phyloP scores from a whole-genome alignment of 768 basidiomycete genomes.

The Rhodotorula kratochvilovae region DNA sequence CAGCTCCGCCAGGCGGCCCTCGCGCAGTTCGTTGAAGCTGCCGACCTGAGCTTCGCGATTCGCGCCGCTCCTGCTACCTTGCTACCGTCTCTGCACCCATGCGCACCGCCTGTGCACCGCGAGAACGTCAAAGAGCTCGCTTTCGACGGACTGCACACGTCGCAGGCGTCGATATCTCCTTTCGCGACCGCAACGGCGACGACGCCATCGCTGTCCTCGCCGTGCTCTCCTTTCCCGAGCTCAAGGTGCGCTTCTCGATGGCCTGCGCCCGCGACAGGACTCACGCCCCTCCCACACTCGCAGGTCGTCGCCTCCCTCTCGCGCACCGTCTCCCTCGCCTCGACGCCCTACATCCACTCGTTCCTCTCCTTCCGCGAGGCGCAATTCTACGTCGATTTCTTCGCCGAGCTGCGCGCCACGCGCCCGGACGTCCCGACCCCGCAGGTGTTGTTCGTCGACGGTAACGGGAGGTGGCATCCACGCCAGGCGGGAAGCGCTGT shows the following conservation, averaged over 20 bases:
- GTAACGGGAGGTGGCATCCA: slow-evolving; percentile 45
- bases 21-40: neutral
- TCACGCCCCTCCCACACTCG: neutral
- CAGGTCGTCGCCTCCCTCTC: slow-evolving; percentile 40
- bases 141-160: slow-evolving; percentile 33
- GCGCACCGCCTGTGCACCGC: neutral
- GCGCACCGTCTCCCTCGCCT: slow-evolving; percentile 20
- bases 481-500: slow-evolving; percentile 44
- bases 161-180: slow-evolving; percentile 44
- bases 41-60: neutral
- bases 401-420: slow-evolving; percentile 31
- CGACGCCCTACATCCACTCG: slow-evolving; percentile 44
- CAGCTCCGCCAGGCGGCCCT: neutral
- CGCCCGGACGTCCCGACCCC: slow-evolving; percentile 27
- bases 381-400: slow-evolving; percentile 31
- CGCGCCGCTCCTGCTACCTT: neutral
- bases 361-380: slow-evolving; percentile 45
- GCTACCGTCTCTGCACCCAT: neutral
- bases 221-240: slow-evolving; percentile 40
- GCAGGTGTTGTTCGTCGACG: slow-evolving; percentile 45
- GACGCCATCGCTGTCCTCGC: slow-evolving; percentile 42
- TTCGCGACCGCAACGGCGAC: slow-evolving; percentile 18
- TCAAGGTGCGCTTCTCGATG: slow-evolving; percentile 36
- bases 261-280: too few species aligned
- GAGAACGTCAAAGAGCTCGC: neutral